Evolutionary conservation across 768 basidiomycete genomes (phyloP).

Genomic region (Psilocybe cyanescens): DNA sequence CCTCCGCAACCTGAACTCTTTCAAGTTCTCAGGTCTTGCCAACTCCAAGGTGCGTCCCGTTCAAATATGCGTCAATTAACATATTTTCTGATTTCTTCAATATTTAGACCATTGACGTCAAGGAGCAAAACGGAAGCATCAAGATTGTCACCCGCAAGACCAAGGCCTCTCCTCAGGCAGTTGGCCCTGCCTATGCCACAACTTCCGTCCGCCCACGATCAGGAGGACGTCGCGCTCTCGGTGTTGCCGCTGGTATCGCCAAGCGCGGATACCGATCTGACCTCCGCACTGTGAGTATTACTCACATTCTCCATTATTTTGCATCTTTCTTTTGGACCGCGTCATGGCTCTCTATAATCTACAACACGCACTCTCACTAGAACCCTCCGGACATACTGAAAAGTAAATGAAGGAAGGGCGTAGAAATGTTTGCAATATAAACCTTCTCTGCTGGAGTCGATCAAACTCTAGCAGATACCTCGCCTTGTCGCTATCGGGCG

Average conservation of each 20-base stretch:
- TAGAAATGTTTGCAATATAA: constrained; percentile 92
- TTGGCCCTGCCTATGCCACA: constrained; percentile 51
- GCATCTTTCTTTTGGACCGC: constrained; percentile 13
- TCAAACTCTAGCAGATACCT: constrained; percentile 62
- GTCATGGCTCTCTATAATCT: constrained; percentile 10
- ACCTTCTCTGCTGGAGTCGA: constrained; percentile 52
- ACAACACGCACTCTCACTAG: constrained; percentile 80
- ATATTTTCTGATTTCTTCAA: not conserved
- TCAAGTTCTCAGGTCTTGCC: constrained; percentile 89
- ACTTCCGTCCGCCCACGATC: constrained; percentile 67
- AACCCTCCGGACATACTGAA: constrained; percentile 79
- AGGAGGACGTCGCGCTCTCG: constrained; percentile 70
- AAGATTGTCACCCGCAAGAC: constrained; percentile 69
- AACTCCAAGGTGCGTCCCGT: constrained; percentile 68
- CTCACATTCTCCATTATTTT: constrained; percentile 5
- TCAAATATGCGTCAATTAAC: constrained; percentile 2
- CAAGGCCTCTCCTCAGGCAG: constrained; percentile 54
- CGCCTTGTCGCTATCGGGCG: constrained; percentile 81
- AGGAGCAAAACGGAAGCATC: constrained; percentile 57
- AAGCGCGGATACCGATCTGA: constrained; percentile 80
- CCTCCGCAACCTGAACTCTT: constrained; percentile 86
- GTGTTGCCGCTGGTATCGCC: constrained; percentile 60
- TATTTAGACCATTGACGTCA: constrained; percentile 70
- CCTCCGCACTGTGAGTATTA: constrained; percentile 67
- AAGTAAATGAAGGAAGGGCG: constrained; percentile 84